These are phyloP conservation scores for Ascochyta koolunga DNA, from an alignment of 2,329 filamentous ascomycete species.

Conservation along the genomic window DNA sequence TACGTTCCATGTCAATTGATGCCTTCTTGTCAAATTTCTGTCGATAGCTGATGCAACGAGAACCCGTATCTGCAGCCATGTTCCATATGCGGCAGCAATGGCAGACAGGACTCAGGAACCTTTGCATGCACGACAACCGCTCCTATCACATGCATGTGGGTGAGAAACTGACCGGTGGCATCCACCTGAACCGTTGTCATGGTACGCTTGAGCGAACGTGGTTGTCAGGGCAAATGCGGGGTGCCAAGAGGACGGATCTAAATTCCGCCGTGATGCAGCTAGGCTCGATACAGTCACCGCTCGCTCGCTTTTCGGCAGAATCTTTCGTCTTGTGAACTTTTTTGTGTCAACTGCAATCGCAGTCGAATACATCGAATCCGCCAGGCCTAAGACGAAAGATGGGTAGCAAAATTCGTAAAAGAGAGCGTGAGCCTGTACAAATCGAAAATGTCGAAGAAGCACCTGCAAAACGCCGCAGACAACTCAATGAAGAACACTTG, in stretches of 20 bases:
- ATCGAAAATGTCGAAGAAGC: slow-evolving; percentile 24
- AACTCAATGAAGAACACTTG: slow-evolving; percentile 49
- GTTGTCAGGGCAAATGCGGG: slow-evolving; percentile 14
- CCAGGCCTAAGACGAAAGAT: slow-evolving; percentile 15
- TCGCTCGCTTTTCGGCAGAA: slow-evolving; percentile 10
- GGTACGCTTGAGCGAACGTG: slow-evolving; percentile 14
- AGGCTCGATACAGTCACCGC: background rate
- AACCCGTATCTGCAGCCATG: background rate
- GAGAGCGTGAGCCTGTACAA: slow-evolving; percentile 31
- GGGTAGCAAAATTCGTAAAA: slow-evolving; percentile 37
- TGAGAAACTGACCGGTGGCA: slow-evolving; percentile 6
- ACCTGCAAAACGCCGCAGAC: slow-evolving; percentile 42
- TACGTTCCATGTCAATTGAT: too few species aligned
- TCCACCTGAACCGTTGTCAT: slow-evolving; percentile 14
- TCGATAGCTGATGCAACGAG: background rate
- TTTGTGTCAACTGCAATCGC: background rate
- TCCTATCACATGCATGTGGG: background rate
- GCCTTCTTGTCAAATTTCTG: background rate
- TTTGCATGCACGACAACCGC: background rate
- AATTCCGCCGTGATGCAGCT: slow-evolving; percentile 1
- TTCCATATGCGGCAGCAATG: background rate
- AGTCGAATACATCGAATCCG: background rate
- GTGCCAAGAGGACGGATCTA: slow-evolving; percentile 6
- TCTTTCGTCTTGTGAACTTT: slow-evolving; percentile 5
- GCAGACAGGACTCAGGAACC: background rate